Conservation (phyloP, 192 early-diverging fungal genomes). For the Fimicolochytrium jonesii region DNA sequence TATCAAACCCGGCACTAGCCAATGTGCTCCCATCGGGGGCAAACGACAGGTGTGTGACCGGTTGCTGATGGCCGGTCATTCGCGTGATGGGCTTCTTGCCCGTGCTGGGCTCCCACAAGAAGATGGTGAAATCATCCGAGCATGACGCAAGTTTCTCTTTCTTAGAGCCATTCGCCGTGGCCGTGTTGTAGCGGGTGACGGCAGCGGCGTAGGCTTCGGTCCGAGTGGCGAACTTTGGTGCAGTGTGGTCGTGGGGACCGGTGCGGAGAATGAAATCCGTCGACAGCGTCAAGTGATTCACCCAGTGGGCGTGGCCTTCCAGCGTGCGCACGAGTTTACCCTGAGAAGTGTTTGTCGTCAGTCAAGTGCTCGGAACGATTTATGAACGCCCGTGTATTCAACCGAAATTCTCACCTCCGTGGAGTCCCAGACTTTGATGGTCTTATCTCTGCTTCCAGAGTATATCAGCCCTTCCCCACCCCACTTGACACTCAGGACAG, state of each 20-base stretch:
- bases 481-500: slow-evolving; percentile 94
- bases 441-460: slow-evolving; percentile 88
- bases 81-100: slow-evolving; percentile 74
- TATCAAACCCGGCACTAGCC: slow-evolving; percentile 94
- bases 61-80: slow-evolving; percentile 91
- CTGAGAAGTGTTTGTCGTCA: slow-evolving; percentile 31
- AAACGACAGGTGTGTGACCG: slow-evolving; percentile 91
- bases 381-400: slow-evolving; percentile 5
- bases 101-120: slow-evolving; percentile 80
- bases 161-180: slow-evolving; percentile 54
- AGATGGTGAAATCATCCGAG: slow-evolving; percentile 97
- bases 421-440: slow-evolving; percentile 92
- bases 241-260: slow-evolving; percentile 86
- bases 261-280: slow-evolving; percentile 89
- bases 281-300: slow-evolving; percentile 87
- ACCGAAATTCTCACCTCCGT: slow-evolving; percentile 13
- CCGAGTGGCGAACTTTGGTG: slow-evolving; percentile 49
- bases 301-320: slow-evolving; percentile 95
- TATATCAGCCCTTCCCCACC: slow-evolving; percentile 94
- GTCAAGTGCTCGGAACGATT: too few species aligned
- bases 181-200: slow-evolving; percentile 66
- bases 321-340: slow-evolving; percentile 82
- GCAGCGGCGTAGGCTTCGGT: slow-evolving; percentile 72
- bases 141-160: slow-evolving; percentile 83
- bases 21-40: slow-evolving; percentile 86